Conservation (phyloP, 2,329 filamentous ascomycete genomes). For the Aspergillus costaricaensis region DNA sequence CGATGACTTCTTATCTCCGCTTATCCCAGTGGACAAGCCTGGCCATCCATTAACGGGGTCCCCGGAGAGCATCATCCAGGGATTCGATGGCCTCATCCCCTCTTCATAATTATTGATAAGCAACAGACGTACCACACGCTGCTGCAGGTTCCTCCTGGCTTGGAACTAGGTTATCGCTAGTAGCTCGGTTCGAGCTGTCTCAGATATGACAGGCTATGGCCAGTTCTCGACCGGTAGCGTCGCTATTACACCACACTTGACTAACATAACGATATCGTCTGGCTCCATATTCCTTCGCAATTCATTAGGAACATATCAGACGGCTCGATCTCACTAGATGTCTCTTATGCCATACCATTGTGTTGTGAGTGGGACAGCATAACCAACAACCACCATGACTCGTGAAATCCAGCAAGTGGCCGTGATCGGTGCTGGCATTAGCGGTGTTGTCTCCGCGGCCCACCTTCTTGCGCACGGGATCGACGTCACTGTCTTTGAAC, state of each 20-base stretch:
- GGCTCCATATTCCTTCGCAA: not conserved
- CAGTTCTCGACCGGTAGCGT: not conserved
- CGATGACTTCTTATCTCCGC: constrained; percentile 9
- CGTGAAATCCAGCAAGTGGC: constrained; percentile 38
- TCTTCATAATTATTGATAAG: constrained; percentile 13
- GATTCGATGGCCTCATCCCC: constrained; percentile 24
- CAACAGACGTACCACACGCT: not conserved
- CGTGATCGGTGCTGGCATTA: constrained; percentile 56
- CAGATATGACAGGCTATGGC: not conserved
- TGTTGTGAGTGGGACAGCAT: not conserved
- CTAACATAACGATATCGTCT: constrained; percentile 11
- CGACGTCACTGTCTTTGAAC: constrained; percentile 58
- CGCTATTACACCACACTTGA: constrained; percentile 13
- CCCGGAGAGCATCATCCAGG: constrained; percentile 25
- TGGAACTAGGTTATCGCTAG: not conserved
- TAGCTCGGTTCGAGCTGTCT: not conserved
- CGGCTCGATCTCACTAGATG: not conserved
- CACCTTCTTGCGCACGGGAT: constrained; percentile 50
- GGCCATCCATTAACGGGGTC: constrained; percentile 11
- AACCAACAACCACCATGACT: constrained; percentile 20
- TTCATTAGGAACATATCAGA: not conserved
- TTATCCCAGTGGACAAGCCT: not conserved
- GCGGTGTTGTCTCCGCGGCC: constrained; percentile 50
- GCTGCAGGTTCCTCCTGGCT: not conserved
- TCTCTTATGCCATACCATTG: not conserved